A percentile compares a stretch with the other conserved stretches of the same genome.
phyloP scores from a whole-genome alignment of 1,284 basidiomycete species.

The Cryptococcus sp. region DNA sequence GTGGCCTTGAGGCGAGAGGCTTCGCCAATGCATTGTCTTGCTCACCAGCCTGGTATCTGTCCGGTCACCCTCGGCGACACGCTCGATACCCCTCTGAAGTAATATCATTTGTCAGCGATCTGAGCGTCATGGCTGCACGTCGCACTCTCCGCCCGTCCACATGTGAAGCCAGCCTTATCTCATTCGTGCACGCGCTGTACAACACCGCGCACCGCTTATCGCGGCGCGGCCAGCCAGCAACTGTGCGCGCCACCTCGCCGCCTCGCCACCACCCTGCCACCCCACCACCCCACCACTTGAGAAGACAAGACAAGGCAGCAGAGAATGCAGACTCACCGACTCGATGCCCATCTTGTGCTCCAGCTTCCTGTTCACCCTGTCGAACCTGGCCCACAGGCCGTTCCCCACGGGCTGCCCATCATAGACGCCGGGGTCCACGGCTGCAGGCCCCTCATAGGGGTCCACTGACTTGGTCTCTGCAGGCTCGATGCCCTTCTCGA shows the following conservation, averaged over 20 bases:
- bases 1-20: too few relatives aligned
- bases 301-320: too few relatives aligned
- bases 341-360: slow-evolving; percentile 33
- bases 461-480: not conserved
- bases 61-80: slow-evolving; percentile 31
- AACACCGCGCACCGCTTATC: too few relatives aligned
- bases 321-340: slow-evolving; percentile 9
- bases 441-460: slow-evolving; percentile 3
- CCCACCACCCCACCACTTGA: too few relatives aligned
- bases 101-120: not conserved
- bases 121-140: not conserved
- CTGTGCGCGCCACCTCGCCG: too few relatives aligned
- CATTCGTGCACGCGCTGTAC: too few relatives aligned
- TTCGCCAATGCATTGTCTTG: not conserved
- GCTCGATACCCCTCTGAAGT: slow-evolving; percentile 40
- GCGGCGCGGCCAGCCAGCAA: too few relatives aligned
- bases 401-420: not conserved
- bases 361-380: slow-evolving; percentile 24
- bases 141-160: not conserved
- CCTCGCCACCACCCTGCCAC: too few relatives aligned
- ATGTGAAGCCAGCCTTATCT: too few relatives aligned
- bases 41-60: slow-evolving; percentile 28
- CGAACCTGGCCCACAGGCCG: slow-evolving; percentile 19
- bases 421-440: slow-evolving; percentile 1
- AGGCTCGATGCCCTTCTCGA: slow-evolving; percentile 6